Conservation (phyloP, 1,284 basidiomycete genomes). For the Cryptococcus deneoformans region DNA sequence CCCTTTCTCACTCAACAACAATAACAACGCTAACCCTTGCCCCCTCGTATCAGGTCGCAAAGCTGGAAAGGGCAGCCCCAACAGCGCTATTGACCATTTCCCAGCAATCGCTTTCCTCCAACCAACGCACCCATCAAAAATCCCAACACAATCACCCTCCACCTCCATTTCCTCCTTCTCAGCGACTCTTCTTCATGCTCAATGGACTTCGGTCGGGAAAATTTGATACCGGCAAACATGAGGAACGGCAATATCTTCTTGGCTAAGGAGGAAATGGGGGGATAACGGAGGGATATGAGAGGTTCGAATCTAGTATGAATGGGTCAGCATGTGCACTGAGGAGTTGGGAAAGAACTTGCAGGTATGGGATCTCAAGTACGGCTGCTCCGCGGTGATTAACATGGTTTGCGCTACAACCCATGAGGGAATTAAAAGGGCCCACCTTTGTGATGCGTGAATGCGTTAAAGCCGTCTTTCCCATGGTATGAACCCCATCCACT, state of each 20-base stretch:
- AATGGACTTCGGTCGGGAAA: conserved; percentile 37
- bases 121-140: no score
- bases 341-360: conserved; percentile 45
- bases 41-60: no score
- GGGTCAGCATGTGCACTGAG: conserved; percentile 39
- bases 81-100: no score
- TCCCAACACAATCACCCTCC: no score
- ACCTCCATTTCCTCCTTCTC: conserved; percentile 3
- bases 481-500: conserved; percentile 48
- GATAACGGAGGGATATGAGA: conserved; percentile 41
- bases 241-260: conserved; percentile 24
- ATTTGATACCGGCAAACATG: conserved; percentile 24
- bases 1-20: no score
- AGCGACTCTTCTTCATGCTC: conserved; percentile 25
- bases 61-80: no score
- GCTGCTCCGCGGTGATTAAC: conserved; percentile 43
- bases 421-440: background rate
- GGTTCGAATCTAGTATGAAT: conserved; percentile 37
- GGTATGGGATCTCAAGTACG: conserved; percentile 38
- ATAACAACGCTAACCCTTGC: no score
- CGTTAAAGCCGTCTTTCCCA: conserved; percentile 44
- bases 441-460: conserved; percentile 46
- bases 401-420: conserved; percentile 45
- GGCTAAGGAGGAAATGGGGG: conserved; percentile 25
- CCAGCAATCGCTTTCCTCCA: no score